phyloP scores from a whole-genome alignment of 2,329 filamentous ascomycete species.

The Sphaerulina vaccinii region DNA sequence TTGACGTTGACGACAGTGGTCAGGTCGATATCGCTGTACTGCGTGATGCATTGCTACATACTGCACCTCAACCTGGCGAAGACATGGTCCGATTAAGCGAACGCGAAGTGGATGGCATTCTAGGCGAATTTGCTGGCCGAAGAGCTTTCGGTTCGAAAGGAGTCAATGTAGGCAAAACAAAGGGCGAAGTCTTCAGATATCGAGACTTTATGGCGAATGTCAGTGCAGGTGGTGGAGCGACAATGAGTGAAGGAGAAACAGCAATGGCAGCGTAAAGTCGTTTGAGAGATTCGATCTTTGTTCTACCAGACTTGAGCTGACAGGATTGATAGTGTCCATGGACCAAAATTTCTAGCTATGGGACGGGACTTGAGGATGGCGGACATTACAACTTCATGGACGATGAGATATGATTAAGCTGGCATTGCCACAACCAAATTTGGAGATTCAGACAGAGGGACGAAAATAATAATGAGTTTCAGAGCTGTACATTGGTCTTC shows the following conservation, averaged over 20 bases:
- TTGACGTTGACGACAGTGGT: conserved; percentile 92
- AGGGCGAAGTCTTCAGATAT: conserved; percentile 88
- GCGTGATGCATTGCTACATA: conserved; percentile 77
- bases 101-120: conserved; percentile 79
- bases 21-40: conserved; percentile 84
- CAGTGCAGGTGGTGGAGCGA: conserved; percentile 33
- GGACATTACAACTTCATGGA: background rate
- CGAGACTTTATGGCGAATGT: conserved; percentile 75
- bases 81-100: conserved; percentile 57
- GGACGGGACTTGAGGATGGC: background rate
- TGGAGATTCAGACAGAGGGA: too few species aligned
- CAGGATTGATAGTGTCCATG: background rate
- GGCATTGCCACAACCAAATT: too few species aligned
- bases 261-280: conserved; percentile 14
- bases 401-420: background rate
- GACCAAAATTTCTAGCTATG: background rate
- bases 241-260: conserved; percentile 14
- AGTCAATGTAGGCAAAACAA: conserved; percentile 48
- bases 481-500: too few species aligned
- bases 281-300: background rate
- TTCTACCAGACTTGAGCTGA: background rate
- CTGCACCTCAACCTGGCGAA: conserved; percentile 71
- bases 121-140: conserved; percentile 80
- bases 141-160: conserved; percentile 71
- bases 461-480: too few species aligned